Conservation (phyloP, 202 grass and related monocot species). For the Hordeum pubiflorum region DNA sequence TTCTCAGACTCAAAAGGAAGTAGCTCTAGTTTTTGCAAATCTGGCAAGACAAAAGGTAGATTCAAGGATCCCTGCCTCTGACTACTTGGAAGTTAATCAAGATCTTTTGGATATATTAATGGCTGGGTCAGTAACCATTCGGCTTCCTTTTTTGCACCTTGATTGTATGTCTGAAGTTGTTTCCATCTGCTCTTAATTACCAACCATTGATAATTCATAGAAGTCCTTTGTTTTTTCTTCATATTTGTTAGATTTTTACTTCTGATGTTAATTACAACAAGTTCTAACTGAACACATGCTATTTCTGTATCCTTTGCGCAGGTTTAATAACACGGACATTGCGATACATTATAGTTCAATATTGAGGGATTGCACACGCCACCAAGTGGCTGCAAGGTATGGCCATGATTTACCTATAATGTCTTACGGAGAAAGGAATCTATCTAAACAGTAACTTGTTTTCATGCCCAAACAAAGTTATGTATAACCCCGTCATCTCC, state of each 20-base stretch:
- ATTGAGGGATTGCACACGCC: constrained; percentile 46
- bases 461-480: neutral
- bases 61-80: constrained; percentile 44
- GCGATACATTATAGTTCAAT: constrained; percentile 51
- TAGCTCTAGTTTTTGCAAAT: constrained; percentile 49
- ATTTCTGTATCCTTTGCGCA: constrained; percentile 2
- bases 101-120: constrained; percentile 51
- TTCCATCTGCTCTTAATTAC: neutral
- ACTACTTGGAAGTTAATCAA: constrained; percentile 51
- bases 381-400: constrained; percentile 47
- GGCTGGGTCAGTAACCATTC: constrained; percentile 27
- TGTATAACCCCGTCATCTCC: neutral
- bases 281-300: neutral
- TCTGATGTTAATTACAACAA: neutral
- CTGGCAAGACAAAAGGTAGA: constrained; percentile 50
- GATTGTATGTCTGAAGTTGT: neutral
- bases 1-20: constrained; percentile 51
- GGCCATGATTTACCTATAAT: neutral
- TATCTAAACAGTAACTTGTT: neutral
- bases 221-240: neutral
- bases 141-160: neutral
- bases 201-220: neutral
- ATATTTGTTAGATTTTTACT: neutral
- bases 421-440: neutral
- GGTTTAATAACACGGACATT: constrained; percentile 42